A percentile compares a stretch with the other conserved stretches of the same genome.
These are phyloP conservation scores for Cercospora citrullina DNA, from an alignment of 2,329 filamentous ascomycete species.

Conservation along the genomic window DNA sequence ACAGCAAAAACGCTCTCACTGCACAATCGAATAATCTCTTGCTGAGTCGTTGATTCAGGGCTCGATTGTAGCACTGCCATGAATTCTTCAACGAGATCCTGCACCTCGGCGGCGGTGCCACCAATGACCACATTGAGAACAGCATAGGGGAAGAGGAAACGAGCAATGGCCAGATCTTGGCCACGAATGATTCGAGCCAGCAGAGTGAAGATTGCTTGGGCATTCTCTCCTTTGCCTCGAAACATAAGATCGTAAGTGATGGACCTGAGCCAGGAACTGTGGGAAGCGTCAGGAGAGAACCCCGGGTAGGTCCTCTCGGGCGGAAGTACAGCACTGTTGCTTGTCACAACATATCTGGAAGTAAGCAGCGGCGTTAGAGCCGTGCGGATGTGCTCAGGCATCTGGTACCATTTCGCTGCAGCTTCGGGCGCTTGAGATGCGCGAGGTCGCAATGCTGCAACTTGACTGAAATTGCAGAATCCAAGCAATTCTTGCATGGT, in stretches of 20 bases:
- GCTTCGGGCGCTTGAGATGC: constrained; percentile 59
- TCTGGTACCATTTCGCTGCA: constrained; percentile 71
- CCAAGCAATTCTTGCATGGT: constrained; percentile 90
- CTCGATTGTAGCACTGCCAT: constrained; percentile 69
- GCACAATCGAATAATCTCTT: constrained; percentile 77
- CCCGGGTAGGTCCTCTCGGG: constrained; percentile 65
- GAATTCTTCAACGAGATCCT: constrained; percentile 71
- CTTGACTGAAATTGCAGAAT: constrained; percentile 69
- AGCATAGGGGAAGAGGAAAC: constrained; percentile 85
- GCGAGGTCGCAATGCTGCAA: constrained; percentile 53
- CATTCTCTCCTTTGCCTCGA: constrained; percentile 72
- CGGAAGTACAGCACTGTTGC: constrained; percentile 32
- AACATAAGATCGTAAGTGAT: constrained; percentile 81
- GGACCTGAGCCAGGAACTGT: constrained; percentile 77
- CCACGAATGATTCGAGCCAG: constrained; percentile 79
- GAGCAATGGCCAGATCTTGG: constrained; percentile 81
- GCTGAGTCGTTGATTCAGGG: constrained; percentile 56
- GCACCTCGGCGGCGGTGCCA: constrained; percentile 63
- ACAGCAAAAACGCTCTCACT: constrained; percentile 92
- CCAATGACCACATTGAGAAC: constrained; percentile 80
- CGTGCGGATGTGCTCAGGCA: constrained; percentile 76
- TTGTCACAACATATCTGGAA: constrained; percentile 75
- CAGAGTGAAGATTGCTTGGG: constrained; percentile 75
- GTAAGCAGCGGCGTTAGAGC: constrained; percentile 84
- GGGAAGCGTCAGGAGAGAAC: constrained; percentile 66